phyloP scores from a whole-genome alignment of 768 basidiomycete genomes.

The Tylopilus felleus region DNA sequence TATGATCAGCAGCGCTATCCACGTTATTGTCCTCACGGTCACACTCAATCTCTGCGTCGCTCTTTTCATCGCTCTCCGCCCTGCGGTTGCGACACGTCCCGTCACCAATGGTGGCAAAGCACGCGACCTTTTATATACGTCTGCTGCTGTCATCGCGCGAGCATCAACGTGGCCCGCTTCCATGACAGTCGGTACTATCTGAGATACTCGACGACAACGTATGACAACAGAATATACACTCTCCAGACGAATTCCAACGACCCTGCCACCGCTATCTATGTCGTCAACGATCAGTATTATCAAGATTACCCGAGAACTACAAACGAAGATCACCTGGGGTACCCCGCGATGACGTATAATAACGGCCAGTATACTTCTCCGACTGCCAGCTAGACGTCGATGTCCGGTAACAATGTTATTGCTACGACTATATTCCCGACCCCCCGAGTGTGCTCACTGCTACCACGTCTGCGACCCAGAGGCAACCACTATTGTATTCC shows the following conservation, averaged over 20 bases:
- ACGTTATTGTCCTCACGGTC: constrained; percentile 27
- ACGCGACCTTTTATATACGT: constrained; percentile 1
- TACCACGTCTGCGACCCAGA: not conserved
- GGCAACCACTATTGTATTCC: not conserved
- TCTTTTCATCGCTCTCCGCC: constrained; percentile 27
- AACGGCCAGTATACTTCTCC: not conserved
- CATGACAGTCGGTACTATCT: constrained; percentile 24
- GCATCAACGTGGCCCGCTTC: constrained; percentile 7
- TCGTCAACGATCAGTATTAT: too few species aligned
- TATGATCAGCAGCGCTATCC: constrained; percentile 23
- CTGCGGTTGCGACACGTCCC: constrained; percentile 18
- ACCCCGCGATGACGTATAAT: not conserved
- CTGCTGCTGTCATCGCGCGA: constrained; percentile 12
- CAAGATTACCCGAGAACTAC: too few species aligned
- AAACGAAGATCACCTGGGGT: too few species aligned
- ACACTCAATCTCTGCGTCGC: constrained; percentile 27
- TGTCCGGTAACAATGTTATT: not conserved
- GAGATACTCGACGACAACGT: constrained; percentile 17
- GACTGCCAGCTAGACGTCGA: not conserved
- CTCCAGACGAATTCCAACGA: not conserved
- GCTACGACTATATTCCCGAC: not conserved
- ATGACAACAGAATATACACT: constrained; percentile 1
- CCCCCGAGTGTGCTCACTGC: not conserved
- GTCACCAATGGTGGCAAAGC: constrained; percentile 1
- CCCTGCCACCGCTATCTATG: too few species aligned